Base-by-base conservation (phyloP, 2,329 filamentous ascomycete species). In the Aspergillus pseudonomiae region DNA sequence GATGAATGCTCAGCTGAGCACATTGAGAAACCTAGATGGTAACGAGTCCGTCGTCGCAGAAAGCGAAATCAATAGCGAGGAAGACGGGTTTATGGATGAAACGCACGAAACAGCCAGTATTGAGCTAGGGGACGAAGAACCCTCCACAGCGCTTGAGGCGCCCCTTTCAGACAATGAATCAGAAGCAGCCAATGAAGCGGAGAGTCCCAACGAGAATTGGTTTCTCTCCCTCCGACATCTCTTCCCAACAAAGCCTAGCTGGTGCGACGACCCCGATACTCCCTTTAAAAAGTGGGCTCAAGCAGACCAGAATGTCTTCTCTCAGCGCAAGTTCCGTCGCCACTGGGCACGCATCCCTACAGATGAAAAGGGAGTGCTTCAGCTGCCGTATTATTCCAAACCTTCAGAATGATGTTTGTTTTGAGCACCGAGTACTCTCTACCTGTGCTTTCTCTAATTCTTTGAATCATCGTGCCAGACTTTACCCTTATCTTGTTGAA, bases 201-300 rank as follows among this genome's bases (percentile, higher is more conserved):
- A 63, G 28, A 63, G 43, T 39, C 26, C 45, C 32, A 66, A 65
- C 62, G 72, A 75, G 56, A 71, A 73, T 56, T 78, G 74, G 74
- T 76, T 77, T 56, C 39, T 61, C 1, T 76, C 72, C 26, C 69
- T 77, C 14, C 65, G 67, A 14, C 71, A 71, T 32, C 65, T 70
- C 4, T 63, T 60, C n/a, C 61, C 67, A n/a, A 65, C 61, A 11
- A 65, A 62, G 7, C 67, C 69, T 7, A 60, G 65, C 0, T 79
- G 75, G 77, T 75, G 72, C 11, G 74, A 77, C 36, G 68, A 73
- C 46, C 70, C 70, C 2, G 73, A 76, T 58, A 81, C 79, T 1
- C 75, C 77, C 1, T 78, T 80, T 63, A 80, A 79, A 63, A 63
- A 62, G 7, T 81, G 76, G 73, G 75, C 73, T 14, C 67, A 72